Base-by-base conservation (phyloP, 768 basidiomycete species). In the Mycena venus region DNA sequence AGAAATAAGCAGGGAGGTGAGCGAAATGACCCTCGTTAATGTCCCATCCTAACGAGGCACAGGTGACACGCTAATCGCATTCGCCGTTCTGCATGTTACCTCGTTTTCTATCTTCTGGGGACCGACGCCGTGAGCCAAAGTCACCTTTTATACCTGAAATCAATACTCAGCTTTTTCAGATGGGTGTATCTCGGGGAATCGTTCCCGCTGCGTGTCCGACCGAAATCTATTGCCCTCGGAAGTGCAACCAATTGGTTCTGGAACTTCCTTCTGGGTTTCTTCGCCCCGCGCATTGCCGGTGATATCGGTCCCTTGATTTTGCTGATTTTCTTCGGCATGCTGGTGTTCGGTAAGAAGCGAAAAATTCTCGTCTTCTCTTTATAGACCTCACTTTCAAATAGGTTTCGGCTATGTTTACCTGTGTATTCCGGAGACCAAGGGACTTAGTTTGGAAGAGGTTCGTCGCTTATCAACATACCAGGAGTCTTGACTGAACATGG, bases 371-470 rank as follows among this genome's bases (percentile, higher is more conserved):
- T 25, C 14, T 23, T 14, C 4, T 29, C 10, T 21, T 64, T 3
- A 25, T 40, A 17, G 32, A 38, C 51, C 58, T 63, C 32, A 62
- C 38, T 21, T 15, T 14, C 15, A 17, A 25, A 25, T 21, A 74
- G 74, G 92, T 42, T 91, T 88, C 79, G 81, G 90, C 71, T 96
- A 94, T 79, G 94, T 94, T 29, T 94, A 91, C 81, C 82, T 95
- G 66, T 90, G 91, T 80, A 90, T 96, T 58, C 95, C 95, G 25
- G 95, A 96, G 86, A 95, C 93, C 27, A 95, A 91, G 81, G 94
- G 94, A 14, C 88, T 95, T 25, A 90, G 90, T 66, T 82, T 94
- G 74, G 94, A 95, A 84, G 92, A 94, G 86, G 91, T 90, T 68
- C 34, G 81, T 72, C 44, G 36, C 34, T 76, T 49, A 32, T 53